Conservation (phyloP, 495 filamentous ascomycete species). For the Podospora pseudoanserina region DNA sequence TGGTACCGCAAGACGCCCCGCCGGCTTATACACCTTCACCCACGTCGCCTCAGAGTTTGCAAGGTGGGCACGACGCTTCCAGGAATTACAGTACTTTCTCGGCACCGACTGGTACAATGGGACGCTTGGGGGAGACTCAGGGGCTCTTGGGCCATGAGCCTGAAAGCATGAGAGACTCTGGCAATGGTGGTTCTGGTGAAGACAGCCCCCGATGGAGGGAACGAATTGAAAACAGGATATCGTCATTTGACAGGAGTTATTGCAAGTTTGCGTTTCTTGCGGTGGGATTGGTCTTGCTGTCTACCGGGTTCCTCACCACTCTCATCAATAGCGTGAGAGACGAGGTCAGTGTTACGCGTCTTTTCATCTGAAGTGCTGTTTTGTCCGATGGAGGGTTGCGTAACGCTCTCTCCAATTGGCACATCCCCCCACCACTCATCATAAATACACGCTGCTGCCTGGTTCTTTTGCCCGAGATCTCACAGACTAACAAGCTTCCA, state of each 20-base stretch:
- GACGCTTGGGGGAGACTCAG: conserved; percentile 35
- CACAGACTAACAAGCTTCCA: conserved; percentile 3
- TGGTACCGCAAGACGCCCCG: conserved; percentile 41
- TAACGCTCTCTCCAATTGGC: neutral
- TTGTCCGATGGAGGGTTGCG: neutral
- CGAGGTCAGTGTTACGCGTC: conserved; percentile 28
- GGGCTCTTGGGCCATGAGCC: conserved; percentile 36
- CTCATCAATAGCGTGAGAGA: conserved; percentile 19
- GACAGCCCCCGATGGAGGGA: conserved; percentile 24
- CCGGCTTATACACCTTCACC: conserved; percentile 46
- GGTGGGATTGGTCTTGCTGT: conserved; percentile 30
- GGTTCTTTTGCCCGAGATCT: neutral
- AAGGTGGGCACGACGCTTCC: conserved; percentile 9
- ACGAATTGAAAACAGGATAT: conserved; percentile 29
- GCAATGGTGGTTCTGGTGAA: neutral
- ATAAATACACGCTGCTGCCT: neutral
- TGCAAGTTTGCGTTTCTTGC: conserved; percentile 24
- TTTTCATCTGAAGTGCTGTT: conserved; percentile 2
- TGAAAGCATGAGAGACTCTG: conserved; percentile 39
- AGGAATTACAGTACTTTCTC: conserved; percentile 43
- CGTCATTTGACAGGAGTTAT: conserved; percentile 23
- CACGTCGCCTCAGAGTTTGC: conserved; percentile 23
- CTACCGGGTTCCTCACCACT: conserved; percentile 28
- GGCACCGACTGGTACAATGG: conserved; percentile 31
- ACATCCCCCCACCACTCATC: neutral